A percentile compares a stretch with the other conserved stretches of the same genome.
Evolutionary conservation across 2,329 filamentous ascomycete species (phyloP).

Genomic region (Aureobasidium mangrovei): DNA sequence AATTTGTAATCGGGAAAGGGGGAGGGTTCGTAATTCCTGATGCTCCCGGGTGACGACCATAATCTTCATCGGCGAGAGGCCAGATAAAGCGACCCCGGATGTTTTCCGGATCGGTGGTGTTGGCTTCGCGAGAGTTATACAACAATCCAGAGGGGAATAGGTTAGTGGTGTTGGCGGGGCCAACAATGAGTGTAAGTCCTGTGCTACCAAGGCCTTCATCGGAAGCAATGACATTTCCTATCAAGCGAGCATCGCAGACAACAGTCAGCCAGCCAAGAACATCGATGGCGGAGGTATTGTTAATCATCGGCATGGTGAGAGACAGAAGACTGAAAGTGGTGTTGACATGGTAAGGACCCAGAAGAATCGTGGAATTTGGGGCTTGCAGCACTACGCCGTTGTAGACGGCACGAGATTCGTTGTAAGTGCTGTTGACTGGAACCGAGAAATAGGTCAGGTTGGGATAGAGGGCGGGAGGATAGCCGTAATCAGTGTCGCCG

Average conservation of each 20-base stretch:
- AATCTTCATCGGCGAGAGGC: slow-evolving; percentile 22
- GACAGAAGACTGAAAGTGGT: slow-evolving; percentile 67
- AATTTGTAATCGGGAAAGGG: slow-evolving; percentile 52
- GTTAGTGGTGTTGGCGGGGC: slow-evolving; percentile 59
- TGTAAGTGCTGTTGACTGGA: slow-evolving; percentile 27
- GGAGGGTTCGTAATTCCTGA: slow-evolving; percentile 32
- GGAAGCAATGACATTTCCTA: slow-evolving; percentile 54
- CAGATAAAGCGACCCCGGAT: slow-evolving; percentile 22
- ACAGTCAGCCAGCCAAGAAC: slow-evolving; percentile 79
- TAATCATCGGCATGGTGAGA: slow-evolving; percentile 69
- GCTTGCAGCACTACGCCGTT: slow-evolving; percentile 33
- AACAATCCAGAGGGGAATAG: slow-evolving; percentile 30
- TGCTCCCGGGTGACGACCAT: slow-evolving; percentile 22
- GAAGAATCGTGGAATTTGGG: slow-evolving; percentile 52
- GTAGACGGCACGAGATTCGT: slow-evolving; percentile 32
- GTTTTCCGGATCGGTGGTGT: not conserved
- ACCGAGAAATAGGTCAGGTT: slow-evolving; percentile 58
- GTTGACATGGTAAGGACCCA: slow-evolving; percentile 69
- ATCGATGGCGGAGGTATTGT: slow-evolving; percentile 51
- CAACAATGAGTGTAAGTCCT: slow-evolving; percentile 62
- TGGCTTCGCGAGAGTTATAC: slow-evolving; percentile 17
- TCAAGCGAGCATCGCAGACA: slow-evolving; percentile 57
- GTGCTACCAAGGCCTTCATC: slow-evolving; percentile 62
- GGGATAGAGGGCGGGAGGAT: slow-evolving; percentile 64
- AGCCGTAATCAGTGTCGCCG: slow-evolving; percentile 55